phyloP scores from a whole-genome alignment of 768 basidiomycete species.

The Cystobasidiopsis lactophilus region DNA sequence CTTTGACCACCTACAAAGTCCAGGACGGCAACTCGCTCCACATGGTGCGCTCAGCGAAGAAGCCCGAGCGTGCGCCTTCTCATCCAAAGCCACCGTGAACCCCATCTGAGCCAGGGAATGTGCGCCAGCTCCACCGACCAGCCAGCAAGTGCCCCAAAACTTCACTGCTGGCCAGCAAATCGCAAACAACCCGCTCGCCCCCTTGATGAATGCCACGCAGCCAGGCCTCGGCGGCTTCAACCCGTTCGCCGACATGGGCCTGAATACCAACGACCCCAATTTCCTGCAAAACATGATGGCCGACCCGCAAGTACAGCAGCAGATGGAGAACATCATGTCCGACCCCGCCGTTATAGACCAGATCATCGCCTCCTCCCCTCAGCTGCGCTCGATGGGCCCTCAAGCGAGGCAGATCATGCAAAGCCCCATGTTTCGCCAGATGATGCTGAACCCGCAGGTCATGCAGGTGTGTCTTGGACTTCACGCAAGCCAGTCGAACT shows the following conservation, averaged over 20 bases:
- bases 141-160: constrained; percentile 35
- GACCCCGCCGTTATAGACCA: constrained; percentile 75
- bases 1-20: constrained; percentile 67
- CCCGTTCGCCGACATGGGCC: constrained; percentile 39
- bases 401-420: constrained; percentile 46
- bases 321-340: constrained; percentile 68
- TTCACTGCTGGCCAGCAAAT: constrained; percentile 5
- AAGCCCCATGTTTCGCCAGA: constrained; percentile 17
- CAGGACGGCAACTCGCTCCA: constrained; percentile 70
- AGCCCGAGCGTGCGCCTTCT: not conserved
- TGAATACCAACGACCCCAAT: constrained; percentile 59
- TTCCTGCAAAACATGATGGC: constrained; percentile 58
- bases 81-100: not conserved
- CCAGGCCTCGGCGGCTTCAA: constrained; percentile 35
- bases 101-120: constrained; percentile 3
- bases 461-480: constrained; percentile 54
- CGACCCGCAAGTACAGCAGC: constrained; percentile 32
- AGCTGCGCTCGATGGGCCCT: constrained; percentile 49
- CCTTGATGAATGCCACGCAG: constrained; percentile 15
- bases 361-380: constrained; percentile 58
- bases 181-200: constrained; percentile 19
- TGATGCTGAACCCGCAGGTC: constrained; percentile 45
- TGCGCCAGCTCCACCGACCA: constrained; percentile 44
- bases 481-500: constrained; percentile 37
- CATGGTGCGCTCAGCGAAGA: constrained; percentile 37